Evolutionary conservation across 257 asterid species (phyloP), one percentile per base, ranked within the genome.

Genomic region (Apocynum venetum): DNA sequence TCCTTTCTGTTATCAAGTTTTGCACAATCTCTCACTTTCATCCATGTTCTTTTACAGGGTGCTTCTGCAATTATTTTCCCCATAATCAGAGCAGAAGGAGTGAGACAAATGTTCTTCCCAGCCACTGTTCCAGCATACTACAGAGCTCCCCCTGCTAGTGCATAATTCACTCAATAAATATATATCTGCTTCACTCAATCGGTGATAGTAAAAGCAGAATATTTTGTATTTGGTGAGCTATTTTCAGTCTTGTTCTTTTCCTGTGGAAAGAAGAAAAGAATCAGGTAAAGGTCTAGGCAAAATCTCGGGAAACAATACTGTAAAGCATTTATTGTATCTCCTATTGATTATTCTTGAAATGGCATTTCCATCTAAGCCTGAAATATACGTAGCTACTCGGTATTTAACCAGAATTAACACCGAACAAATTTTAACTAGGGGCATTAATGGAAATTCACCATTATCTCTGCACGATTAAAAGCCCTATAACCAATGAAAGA

Each of bases 101-200:
- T 89, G 3, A 78, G 93, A 68, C 93, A 91, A 70, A 89, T 91
- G 96, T 89, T 91, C 85, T 89, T 89, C 83, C 97, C 97, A 53
- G 90, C 87, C 25, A 88, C 95, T 8, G 84, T 91, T 75, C 95
- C 90, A 13, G 97, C 97, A 17, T 89, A 88, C 81, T 86, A 88
- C 85, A 91, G 93, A 84, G 91, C 90, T 71, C 88, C 92, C 57
- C 90, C 92, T 19, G 64, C 59, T 69, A 10, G 74, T 20, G 67
- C 77, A 80, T 35, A 15, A 80, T 47, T 25, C 43, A 73, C 63
- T 40, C 4, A 12, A 56, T 36, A n/a, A 35, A 13, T 25, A 48
- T 4, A 6, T 9, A 13, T 68, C 55, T 25, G 31, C 63, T 70
- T 75, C 68, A n/a, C n/a, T 35, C 20, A 6, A 14, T 35, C 38